Evolutionary conservation across 1,284 basidiomycete species (phyloP), one percentile per base, ranked within the genome.

Genomic region (Pyrrhoderma lamaoense): DNA sequence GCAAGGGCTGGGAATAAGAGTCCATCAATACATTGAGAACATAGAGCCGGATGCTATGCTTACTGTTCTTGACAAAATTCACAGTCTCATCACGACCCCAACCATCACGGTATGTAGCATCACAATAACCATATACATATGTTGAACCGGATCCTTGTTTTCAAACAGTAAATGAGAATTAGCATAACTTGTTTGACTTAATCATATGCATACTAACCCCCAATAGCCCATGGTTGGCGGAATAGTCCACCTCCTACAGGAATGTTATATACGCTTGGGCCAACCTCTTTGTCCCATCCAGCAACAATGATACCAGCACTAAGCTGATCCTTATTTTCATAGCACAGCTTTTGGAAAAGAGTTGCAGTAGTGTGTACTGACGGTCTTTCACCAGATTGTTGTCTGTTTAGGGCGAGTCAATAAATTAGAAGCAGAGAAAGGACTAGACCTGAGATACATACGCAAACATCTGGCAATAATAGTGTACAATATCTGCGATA

Each of bases 81-180:
- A 99, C 70, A 0, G 94, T 98, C 71, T 98, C 80, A 40, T 93
- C 90, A 59, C 80, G 79, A 2, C 79, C 82, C 94, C 91, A 95
- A n/a, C 89, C 92, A 35, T 95, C 92, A 65, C 81, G 73, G 70
- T 90, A 99, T n/a, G 93, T 98, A 25, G 96, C 92, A 67, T 99
- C 96, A 65, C 96, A 99, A 71, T 96, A 99, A 45, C 95, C 96
- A 64, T 99, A 99, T 16, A 99, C 93, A 67, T 98, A 99, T 9
- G 93, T 92, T 39, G 93, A 97, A 13, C 96, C 96, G 51, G 93
- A 96, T 31, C 92, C 90, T 92, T 56, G 16, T 57, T 23, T 56
- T 34, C 25, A 47, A 42, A 34, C 27, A 38, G 25, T 44, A 19
- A n/a, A 8, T 18, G 36, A 27, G 44, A 34, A n/a, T n/a, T 37